A percentile compares a stretch with the other conserved stretches of the same genome.
These are phyloP conservation scores for Trypanosoma melophagium DNA, from an alignment of 208 protist species.

Conservation along the genomic window DNA sequence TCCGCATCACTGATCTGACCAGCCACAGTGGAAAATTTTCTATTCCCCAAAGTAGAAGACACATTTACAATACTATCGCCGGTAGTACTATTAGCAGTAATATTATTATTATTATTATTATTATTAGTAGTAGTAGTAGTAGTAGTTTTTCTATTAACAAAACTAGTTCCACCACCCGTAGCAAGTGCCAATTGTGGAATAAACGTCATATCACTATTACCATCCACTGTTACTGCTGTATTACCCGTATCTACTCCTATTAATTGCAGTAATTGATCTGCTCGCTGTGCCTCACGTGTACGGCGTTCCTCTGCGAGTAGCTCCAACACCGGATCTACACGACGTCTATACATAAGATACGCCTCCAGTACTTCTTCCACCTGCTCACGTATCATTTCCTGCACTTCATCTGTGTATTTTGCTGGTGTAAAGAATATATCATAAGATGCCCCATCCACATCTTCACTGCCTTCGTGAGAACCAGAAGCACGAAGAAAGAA, in stretches of 20 bases:
- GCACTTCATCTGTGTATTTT: constrained; percentile 52
- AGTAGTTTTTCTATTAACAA: no score
- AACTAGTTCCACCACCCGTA: neutral
- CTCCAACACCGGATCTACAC: constrained; percentile 71
- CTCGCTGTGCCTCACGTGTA: constrained; percentile 35
- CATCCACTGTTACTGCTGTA: neutral
- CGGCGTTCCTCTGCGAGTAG: constrained; percentile 50
- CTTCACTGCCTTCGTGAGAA: constrained; percentile 11
- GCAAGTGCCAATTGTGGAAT: neutral
- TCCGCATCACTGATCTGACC: constrained; percentile 24
- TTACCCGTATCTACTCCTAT: constrained; percentile 34
- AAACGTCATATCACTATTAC: neutral
- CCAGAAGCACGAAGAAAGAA: constrained; percentile 63
- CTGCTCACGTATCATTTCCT: constrained; percentile 67
- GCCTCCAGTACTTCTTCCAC: constrained; percentile 65
- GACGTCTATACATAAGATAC: constrained; percentile 68
- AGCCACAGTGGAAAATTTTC: neutral
- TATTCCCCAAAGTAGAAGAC: no score
- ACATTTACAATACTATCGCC: no score
- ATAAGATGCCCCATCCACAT: constrained; percentile 20
- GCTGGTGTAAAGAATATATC: constrained; percentile 60
- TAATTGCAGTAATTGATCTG: constrained; percentile 54
- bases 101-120: neutral
- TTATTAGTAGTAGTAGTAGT: neutral
- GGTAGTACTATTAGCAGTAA: neutral